Evolutionary conservation across 139 green algal species (phyloP).

Genomic region (Micractinium sp.): DNA sequence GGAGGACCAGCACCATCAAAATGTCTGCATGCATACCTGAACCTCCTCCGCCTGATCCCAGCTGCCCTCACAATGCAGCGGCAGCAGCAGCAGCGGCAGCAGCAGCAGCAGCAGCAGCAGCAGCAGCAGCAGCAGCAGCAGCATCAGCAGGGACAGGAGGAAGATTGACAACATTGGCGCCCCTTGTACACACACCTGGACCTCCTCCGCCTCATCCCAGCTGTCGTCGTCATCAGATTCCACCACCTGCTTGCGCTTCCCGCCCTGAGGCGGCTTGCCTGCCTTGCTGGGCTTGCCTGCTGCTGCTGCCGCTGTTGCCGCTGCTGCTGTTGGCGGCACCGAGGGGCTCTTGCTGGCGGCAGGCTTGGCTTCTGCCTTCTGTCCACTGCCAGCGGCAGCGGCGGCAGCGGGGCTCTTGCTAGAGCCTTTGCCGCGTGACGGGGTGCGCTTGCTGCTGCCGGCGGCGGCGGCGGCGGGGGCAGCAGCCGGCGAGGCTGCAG

Average conservation of each 20-base stretch:
- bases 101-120: too few relatives aligned
- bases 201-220: not conserved
- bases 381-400: not conserved
- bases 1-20: too few relatives aligned
- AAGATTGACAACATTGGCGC: too few relatives aligned
- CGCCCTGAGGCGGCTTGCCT: not conserved
- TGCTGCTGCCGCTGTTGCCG: not conserved
- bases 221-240: not conserved
- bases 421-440: slow-evolving; percentile 13
- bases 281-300: not conserved
- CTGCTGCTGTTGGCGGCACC: not conserved
- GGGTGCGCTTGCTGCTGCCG: slow-evolving; percentile 5
- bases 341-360: slow-evolving; percentile 7
- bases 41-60: too few relatives aligned
- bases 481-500: not conserved
- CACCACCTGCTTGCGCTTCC: not conserved
- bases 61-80: too few relatives aligned
- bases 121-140: too few relatives aligned
- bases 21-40: too few relatives aligned
- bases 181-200: not conserved
- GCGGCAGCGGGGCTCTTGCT: not conserved
- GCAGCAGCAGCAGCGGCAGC: too few relatives aligned
- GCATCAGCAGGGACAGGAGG: too few relatives aligned
- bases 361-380: not conserved
- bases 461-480: not conserved